These are phyloP conservation scores for Coffea canephora DNA, from an alignment of 257 asterid species.

Conservation along the genomic window DNA sequence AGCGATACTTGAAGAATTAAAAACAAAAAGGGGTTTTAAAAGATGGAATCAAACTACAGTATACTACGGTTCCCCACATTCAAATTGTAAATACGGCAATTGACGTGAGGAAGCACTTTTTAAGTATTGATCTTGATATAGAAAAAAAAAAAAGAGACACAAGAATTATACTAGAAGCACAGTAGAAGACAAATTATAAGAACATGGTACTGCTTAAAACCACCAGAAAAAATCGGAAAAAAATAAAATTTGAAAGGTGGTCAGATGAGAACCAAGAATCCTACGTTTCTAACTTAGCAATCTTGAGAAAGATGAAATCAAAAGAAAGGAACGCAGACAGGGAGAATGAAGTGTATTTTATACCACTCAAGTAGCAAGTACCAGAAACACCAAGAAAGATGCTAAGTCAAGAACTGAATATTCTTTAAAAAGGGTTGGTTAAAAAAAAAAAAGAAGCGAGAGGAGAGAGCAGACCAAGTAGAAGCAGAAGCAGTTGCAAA, in stretches of 20 bases:
- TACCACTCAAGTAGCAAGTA: not conserved
- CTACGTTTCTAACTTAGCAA: not conserved
- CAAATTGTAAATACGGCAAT: not conserved
- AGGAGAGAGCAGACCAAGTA: slow-evolving; percentile 14
- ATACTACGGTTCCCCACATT: not conserved
- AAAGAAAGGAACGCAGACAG: not conserved
- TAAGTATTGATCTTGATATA: not conserved
- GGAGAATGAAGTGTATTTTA: not conserved
- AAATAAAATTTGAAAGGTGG: not conserved
- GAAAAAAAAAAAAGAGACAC: not conserved
- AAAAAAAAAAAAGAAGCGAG: not conserved
- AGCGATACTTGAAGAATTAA: not conserved
- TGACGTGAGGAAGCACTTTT: too few relatives aligned
- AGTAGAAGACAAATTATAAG: not conserved
- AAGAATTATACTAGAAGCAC: too few relatives aligned
- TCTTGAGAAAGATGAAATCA: not conserved
- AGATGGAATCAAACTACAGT: slow-evolving; percentile 8
- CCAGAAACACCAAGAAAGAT: slow-evolving; percentile 14
- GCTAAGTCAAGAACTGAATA: slow-evolving; percentile 14
- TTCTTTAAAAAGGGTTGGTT: not conserved
- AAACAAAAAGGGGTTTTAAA: not conserved
- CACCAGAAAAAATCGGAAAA: too few relatives aligned
- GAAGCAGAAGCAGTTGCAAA: slow-evolving; percentile 1
- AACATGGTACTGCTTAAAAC: not conserved
- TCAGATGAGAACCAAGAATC: slow-evolving; percentile 3